Percentiles rank a stretch among this genome's conserved stretches.
These are phyloP conservation scores for Pestalotiopsis sp. DNA, from an alignment of 2,329 filamentous ascomycete genomes.

Conservation along the genomic window DNA sequence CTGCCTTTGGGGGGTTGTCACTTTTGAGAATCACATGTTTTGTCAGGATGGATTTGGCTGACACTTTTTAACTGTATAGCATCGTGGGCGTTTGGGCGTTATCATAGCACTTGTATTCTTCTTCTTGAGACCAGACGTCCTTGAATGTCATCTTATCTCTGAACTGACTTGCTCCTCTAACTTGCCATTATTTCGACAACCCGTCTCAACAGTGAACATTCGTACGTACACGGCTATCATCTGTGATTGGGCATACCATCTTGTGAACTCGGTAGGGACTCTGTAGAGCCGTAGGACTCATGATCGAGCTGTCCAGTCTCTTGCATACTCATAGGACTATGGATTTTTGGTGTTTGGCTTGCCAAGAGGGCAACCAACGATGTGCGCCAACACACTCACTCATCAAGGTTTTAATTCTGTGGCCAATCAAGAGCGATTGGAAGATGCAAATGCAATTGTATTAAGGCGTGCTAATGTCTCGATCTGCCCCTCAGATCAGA, in stretches of 20 bases:
- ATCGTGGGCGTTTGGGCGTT: constrained; percentile 10
- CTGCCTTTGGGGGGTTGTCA: not conserved
- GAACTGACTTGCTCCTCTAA: not conserved
- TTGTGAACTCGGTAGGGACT: too few species aligned
- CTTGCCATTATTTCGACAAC: not conserved
- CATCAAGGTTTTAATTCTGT: not conserved
- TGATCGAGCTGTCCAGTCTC: too few species aligned
- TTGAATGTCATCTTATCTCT: not conserved
- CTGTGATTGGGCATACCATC: too few species aligned
- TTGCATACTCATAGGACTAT: too few species aligned
- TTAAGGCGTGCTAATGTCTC: not conserved
- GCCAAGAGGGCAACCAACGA: too few species aligned
- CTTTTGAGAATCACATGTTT: not conserved
- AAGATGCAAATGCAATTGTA: not conserved
- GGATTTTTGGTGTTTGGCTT: too few species aligned
- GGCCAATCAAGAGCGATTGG: not conserved
- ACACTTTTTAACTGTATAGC: not conserved
- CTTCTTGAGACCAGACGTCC: not conserved
- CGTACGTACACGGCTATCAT: too few species aligned
- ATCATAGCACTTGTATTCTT: not conserved
- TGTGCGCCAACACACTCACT: not conserved
- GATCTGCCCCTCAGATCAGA: not conserved
- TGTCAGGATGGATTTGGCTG: not conserved
- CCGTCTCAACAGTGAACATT: not conserved
- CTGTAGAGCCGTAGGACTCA: too few species aligned